These are phyloP conservation scores for Maudiozyma serrabonitensis DNA, from an alignment of 805 yeast genomes.

Conservation along the genomic window DNA sequence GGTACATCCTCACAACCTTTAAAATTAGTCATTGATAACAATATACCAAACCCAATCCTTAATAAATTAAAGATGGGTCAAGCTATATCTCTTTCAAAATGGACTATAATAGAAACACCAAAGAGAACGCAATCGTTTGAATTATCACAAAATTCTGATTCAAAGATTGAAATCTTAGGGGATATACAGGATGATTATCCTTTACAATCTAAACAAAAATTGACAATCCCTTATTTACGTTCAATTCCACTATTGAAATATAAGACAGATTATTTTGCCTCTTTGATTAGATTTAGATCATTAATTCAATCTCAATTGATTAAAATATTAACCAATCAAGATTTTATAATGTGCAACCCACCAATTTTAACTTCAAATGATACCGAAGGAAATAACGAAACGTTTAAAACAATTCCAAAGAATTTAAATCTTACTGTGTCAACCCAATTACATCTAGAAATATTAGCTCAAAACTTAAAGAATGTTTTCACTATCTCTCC, in stretches of 20 bases:
- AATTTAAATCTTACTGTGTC: conserved; percentile 73
- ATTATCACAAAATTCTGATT: conserved; percentile 29
- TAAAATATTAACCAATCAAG: conserved; percentile 42
- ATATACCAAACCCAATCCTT: not conserved
- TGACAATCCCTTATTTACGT: conserved; percentile 55
- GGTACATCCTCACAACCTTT: conserved; percentile 54
- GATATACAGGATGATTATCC: conserved; percentile 59
- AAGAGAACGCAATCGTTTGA: conserved; percentile 43
- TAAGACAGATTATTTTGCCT: conserved; percentile 54
- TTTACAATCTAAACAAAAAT: conserved; percentile 71
- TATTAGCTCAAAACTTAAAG: conserved; percentile 58
- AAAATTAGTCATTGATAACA: conserved; percentile 39
- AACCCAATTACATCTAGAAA: conserved; percentile 85
- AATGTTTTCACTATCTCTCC: conserved; percentile 87
- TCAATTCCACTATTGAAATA: conserved; percentile 69
- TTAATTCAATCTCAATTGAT: conserved; percentile 43
- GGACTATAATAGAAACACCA: conserved; percentile 15
- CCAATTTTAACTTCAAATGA: conserved; percentile 84
- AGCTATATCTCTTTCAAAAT: conserved; percentile 36
- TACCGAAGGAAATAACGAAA: conserved; percentile 97
- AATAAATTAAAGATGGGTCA: conserved; percentile 22
- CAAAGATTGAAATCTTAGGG: conserved; percentile 46
- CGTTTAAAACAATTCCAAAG: conserved; percentile 44
- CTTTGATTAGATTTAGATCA: conserved; percentile 67
- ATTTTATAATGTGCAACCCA: conserved; percentile 68